These are phyloP conservation scores for Wickerhamomyces pijperi DNA, from an alignment of 805 yeast species.

Conservation along the genomic window DNA sequence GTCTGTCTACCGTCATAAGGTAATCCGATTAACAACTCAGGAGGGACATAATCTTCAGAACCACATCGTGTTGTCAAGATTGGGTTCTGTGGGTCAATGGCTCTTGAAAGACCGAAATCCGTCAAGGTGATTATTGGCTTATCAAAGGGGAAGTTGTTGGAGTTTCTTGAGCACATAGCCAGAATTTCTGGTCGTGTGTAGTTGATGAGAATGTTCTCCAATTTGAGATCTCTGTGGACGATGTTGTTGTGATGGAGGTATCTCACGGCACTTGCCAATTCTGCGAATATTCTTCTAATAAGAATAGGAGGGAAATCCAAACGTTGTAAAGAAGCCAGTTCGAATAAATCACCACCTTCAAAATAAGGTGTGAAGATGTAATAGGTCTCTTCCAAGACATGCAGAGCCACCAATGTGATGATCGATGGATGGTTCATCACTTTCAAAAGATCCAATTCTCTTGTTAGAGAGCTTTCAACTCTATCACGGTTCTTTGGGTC, in stretches of 20 bases:
- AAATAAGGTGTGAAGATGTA: slow-evolving; percentile 65
- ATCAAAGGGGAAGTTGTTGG: slow-evolving; percentile 32
- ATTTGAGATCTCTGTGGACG: slow-evolving; percentile 85
- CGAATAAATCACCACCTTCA: slow-evolving; percentile 77
- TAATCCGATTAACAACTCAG: slow-evolving; percentile 83
- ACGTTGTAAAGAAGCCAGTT: slow-evolving; percentile 39
- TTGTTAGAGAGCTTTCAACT: slow-evolving; percentile 47
- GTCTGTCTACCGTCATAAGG: slow-evolving; percentile 86
- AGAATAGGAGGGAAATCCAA: slow-evolving; percentile 34
- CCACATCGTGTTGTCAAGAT: slow-evolving; percentile 85
- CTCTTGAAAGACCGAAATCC: slow-evolving; percentile 83
- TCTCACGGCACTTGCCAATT: slow-evolving; percentile 55
- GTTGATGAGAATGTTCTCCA: slow-evolving; percentile 67
- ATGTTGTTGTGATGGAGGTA: slow-evolving; percentile 60
- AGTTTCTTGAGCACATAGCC: slow-evolving; percentile 8
- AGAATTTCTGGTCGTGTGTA: slow-evolving; percentile 23
- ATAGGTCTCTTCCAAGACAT: slow-evolving; percentile 18
- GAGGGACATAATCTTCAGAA: slow-evolving; percentile 92
- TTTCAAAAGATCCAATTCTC: slow-evolving; percentile 64
- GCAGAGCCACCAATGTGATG: slow-evolving; percentile 44
- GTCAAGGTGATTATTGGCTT: slow-evolving; percentile 47
- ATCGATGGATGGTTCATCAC: slow-evolving; percentile 58
- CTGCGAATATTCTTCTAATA: slow-evolving; percentile 55
- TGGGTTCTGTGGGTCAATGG: slow-evolving; percentile 48
- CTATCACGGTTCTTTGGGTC: slow-evolving; percentile 34